Percentiles rank a stretch among this genome's conserved stretches.
Evolutionary conservation across 129 eudicot genomes (phyloP).

Genomic region (Glebionis coronaria): DNA sequence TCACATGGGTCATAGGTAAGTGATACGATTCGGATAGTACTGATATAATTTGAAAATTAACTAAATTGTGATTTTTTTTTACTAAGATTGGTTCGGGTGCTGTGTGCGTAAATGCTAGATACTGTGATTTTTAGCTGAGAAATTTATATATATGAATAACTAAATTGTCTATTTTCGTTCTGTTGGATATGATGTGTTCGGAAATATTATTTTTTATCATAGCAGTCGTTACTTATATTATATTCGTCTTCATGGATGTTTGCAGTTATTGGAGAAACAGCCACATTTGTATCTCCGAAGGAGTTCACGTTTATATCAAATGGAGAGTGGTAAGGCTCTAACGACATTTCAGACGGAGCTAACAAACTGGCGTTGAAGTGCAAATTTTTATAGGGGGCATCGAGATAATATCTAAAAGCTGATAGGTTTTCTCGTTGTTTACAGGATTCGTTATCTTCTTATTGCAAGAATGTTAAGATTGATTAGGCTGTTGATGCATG

Average conservation of each 20-base stretch:
- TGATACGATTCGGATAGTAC: background rate
- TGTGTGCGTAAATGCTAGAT: too few relatives aligned
- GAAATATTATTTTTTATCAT: background rate
- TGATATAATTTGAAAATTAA: too few relatives aligned
- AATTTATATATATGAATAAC: too few relatives aligned
- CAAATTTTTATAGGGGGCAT: background rate
- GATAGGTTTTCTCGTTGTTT: conserved; percentile 15
- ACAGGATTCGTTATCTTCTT: conserved; percentile 98
- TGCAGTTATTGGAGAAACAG: conserved; percentile 94
- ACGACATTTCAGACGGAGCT: conserved; percentile 1
- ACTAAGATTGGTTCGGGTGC: too few relatives aligned
- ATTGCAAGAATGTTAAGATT: conserved; percentile 90
- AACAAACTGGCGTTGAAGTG: background rate
- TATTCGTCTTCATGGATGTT: conserved; percentile 17
- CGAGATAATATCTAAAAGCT: background rate
- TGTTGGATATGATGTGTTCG: background rate
- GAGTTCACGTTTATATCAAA: conserved; percentile 66
- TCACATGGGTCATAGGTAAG: conserved; percentile 93
- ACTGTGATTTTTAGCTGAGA: too few relatives aligned
- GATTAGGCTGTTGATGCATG: conserved; percentile 94
- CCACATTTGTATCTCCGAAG: conserved; percentile 69
- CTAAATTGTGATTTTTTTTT: too few relatives aligned
- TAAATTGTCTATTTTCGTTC: background rate
- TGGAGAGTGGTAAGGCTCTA: conserved; percentile 82
- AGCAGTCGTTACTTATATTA: conserved; percentile 14